These are phyloP conservation scores for Vitis riparia DNA, from an alignment of 164 flowering plant genomes.

Conservation along the genomic window DNA sequence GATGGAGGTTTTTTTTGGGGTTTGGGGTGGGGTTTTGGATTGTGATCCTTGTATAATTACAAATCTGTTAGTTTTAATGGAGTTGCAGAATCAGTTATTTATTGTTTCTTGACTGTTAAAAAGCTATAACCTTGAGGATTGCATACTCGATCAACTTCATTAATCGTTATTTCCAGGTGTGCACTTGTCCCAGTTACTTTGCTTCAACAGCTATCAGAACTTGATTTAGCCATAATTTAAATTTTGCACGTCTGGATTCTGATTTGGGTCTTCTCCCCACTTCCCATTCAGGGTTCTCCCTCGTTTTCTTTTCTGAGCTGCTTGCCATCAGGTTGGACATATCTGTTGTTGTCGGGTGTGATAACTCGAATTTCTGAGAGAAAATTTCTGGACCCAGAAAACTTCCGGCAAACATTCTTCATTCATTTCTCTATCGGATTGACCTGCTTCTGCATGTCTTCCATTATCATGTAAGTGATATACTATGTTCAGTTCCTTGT, in stretches of 20 bases:
- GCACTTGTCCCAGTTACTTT: too few species aligned
- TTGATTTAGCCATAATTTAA: not conserved
- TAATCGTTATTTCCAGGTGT: conserved; percentile 75
- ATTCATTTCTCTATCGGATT: conserved; percentile 70
- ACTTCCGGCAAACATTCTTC: conserved; percentile 74
- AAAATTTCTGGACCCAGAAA: conserved; percentile 58
- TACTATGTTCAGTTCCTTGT: too few species aligned
- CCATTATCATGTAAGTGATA: conserved; percentile 62
- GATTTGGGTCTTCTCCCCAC: not conserved
- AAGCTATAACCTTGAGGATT: conserved; percentile 86
- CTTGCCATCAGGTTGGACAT: conserved; percentile 75
- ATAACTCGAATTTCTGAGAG: conserved; percentile 63
- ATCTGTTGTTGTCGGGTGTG: conserved; percentile 63
- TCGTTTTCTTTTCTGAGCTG: conserved; percentile 64
- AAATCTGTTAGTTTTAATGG: too few species aligned
- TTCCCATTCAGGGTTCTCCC: conserved; percentile 51
- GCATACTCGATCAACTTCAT: conserved; percentile 77
- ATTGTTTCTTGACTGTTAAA: conserved; percentile 41
- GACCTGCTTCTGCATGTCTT: conserved; percentile 58
- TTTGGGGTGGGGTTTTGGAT: too few species aligned
- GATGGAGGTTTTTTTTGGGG: too few species aligned
- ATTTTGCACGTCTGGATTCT: conserved; percentile 3
- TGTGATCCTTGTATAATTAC: too few species aligned
- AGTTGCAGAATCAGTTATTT: not conserved
- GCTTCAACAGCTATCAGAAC: too few species aligned